phyloP scores from a whole-genome alignment of 2,329 filamentous ascomycete species.

The Sporothrix humicola region DNA sequence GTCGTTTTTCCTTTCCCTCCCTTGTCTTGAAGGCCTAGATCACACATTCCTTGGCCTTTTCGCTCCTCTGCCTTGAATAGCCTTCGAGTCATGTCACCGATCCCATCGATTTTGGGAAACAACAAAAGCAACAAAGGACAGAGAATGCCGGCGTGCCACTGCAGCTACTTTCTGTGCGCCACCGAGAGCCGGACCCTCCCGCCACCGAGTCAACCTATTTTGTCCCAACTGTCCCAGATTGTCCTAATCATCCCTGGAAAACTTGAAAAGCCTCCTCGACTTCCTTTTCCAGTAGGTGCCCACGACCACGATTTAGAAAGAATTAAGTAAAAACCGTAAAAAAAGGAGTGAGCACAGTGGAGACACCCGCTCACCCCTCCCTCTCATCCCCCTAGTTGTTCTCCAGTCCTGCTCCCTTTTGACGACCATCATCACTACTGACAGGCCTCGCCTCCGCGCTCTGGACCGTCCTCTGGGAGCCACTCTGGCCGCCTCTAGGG shows the following conservation, averaged over 20 bases:
- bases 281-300: too few species aligned
- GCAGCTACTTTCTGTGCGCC: constrained; percentile 6
- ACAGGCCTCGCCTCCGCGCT: not conserved
- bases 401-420: not conserved
- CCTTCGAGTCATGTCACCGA: constrained; percentile 27
- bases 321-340: too few species aligned
- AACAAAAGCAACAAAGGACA: not conserved
- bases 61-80: constrained; percentile 1
- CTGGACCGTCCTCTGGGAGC: not conserved
- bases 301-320: too few species aligned
- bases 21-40: not conserved
- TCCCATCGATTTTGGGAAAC: not conserved
- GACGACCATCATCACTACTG: not conserved
- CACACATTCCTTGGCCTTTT: not conserved
- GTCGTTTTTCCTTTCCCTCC: constrained; percentile 16
- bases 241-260: too few species aligned
- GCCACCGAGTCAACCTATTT: not conserved
- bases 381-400: not conserved
- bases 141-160: not conserved
- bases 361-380: not conserved
- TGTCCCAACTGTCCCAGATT: too few species aligned
- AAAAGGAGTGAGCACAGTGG: not conserved
- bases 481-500: too few species aligned
- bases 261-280: too few species aligned
- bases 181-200: constrained; percentile 31